Evolutionary conservation across 257 asterid genomes (phyloP).

Genomic region (Ehretia macrophylla): DNA sequence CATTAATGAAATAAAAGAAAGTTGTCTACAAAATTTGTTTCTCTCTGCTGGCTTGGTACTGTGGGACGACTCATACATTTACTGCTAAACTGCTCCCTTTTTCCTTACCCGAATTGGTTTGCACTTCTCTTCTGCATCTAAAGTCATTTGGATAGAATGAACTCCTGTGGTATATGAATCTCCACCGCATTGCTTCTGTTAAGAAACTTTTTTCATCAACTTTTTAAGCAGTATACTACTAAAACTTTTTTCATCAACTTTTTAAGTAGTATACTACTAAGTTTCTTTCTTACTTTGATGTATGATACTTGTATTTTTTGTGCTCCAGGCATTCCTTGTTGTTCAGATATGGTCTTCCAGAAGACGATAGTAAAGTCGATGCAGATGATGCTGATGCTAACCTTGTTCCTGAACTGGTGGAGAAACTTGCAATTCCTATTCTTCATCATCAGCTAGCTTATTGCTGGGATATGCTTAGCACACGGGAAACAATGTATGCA

Average conservation of each 20-base stretch:
- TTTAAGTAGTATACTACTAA: background rate
- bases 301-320: background rate
- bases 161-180: too few relatives aligned
- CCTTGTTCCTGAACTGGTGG: conserved; percentile 75
- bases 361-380: conserved; percentile 39
- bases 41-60: too few relatives aligned
- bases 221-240: background rate
- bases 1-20: too few relatives aligned
- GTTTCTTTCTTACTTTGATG: background rate
- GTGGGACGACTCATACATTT: too few relatives aligned
- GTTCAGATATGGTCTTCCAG: conserved; percentile 64
- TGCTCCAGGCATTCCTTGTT: conserved; percentile 75
- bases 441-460: conserved; percentile 61
- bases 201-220: too few relatives aligned
- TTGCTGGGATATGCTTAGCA: conserved; percentile 92
- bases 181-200: too few relatives aligned
- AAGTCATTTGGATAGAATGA: too few relatives aligned
- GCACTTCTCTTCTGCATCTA: too few relatives aligned
- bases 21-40: too few relatives aligned
- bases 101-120: too few relatives aligned
- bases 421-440: conserved; percentile 87
- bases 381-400: conserved; percentile 67
- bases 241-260: background rate
- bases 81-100: too few relatives aligned
- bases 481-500: conserved; percentile 68